Base-by-base conservation (phyloP, 495 filamentous ascomycete species). In the Evernia prunastri region DNA sequence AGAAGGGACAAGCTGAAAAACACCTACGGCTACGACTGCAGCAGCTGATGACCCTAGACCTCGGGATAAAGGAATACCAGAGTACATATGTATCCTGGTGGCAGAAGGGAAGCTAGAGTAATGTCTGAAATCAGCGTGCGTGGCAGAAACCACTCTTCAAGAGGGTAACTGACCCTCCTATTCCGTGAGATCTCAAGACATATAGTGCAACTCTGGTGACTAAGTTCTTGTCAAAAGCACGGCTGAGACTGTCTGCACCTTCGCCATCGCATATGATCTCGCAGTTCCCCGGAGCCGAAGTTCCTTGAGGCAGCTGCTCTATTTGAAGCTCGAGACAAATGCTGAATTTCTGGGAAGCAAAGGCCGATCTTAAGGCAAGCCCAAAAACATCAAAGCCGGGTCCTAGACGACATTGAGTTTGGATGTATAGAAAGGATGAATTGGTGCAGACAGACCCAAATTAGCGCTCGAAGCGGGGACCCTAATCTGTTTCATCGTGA, bases 311-410 rank as follows among this genome's bases (percentile, higher is more conserved):
- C 72, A 72, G 81, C 65, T 94, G 75, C 33, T 82, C 88, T 70
- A 97, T 87, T 37, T 82, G 81, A 49, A 97, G 78, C 76, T 96
- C 91, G 56, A 97, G 87, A 96, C 86, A 58, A 90, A 92, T 71
- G n/a, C 47, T 56, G 17, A 33, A 56, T 23, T 17, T 25, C 13
- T 56, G 35, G 23, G 59, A 61, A 6, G 27, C 47, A 15, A 18
- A n/a, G 10, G 11, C n/a, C 10, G 59, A 61, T 29, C 15, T 51
- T 8, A 98, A 79, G 4, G 93, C 93, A 60, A 98, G 83, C 60
- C 94, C 94, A 74, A 97, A 92, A 70, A 97, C 93, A 75, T 98
- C 94, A 79, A 97, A 98, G 20, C 94, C 94, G 36, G 94, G 94
- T 51, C 87, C 68, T 43, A 59, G 29, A 39, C n/a, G n/a, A n/a